These are phyloP conservation scores for Dianthus caryophyllus DNA, from an alignment of 148 eudicot genomes.

Conservation along the genomic window DNA sequence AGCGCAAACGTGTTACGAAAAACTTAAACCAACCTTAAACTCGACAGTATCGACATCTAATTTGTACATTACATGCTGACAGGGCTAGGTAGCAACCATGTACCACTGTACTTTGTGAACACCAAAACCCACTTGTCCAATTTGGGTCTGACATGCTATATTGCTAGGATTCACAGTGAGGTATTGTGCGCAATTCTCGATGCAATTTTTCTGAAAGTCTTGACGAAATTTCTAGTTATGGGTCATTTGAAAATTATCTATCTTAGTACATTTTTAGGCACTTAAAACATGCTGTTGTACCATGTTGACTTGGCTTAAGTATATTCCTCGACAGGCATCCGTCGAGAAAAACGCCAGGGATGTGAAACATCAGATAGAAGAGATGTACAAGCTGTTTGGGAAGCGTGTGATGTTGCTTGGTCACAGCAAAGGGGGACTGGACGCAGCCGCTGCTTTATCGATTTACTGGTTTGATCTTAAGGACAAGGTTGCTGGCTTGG, in stretches of 20 bases:
- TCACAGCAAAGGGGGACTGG: conserved; percentile 98
- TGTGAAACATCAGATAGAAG: conserved; percentile 83
- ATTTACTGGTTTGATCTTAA: conserved; percentile 89
- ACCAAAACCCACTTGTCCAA: conserved; percentile 76
- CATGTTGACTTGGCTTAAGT: conserved; percentile 15
- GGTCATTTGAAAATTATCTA: not conserved
- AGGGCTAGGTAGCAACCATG: conserved; percentile 99
- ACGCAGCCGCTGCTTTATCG: conserved; percentile 91
- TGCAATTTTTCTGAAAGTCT: not conserved
- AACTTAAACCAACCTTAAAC: not conserved
- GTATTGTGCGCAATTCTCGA: conserved; percentile 30
- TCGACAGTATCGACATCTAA: not conserved
- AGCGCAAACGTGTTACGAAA: not conserved
- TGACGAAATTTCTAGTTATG: too few species aligned
- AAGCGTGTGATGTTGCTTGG: conserved; percentile 86
- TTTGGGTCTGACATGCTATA: conserved; percentile 93
- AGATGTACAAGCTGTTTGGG: conserved; percentile 72
- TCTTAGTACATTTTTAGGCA: not conserved
- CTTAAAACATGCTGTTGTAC: not conserved
- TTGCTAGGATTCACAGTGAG: conserved; percentile 99
- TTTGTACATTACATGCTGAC: conserved; percentile 14
- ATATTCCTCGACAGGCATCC: conserved; percentile 53
- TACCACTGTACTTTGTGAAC: conserved; percentile 78
- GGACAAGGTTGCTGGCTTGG: conserved; percentile 92
- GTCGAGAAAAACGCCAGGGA: conserved; percentile 89